Conservation (phyloP, 2,329 filamentous ascomycete genomes). For the Talaromyces atroroseus region DNA sequence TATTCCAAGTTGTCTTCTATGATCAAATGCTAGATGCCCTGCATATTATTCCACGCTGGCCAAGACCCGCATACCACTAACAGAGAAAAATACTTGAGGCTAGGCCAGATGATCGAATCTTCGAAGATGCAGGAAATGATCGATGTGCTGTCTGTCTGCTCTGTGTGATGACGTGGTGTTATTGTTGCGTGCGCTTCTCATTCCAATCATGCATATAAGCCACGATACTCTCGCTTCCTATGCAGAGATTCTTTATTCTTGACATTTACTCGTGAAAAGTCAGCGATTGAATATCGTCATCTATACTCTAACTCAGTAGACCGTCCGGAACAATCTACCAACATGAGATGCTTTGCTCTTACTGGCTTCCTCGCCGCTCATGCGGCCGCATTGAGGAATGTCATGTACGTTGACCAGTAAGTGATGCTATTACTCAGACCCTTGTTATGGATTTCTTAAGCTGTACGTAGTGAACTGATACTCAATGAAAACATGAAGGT, state of each 20-base stretch:
- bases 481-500: slow-evolving; percentile 29
- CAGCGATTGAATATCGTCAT: background rate
- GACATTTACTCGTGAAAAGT: background rate
- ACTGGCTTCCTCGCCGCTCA: slow-evolving; percentile 28
- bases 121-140: background rate
- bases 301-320: background rate
- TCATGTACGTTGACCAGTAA: slow-evolving; percentile 47
- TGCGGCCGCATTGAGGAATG: slow-evolving; percentile 27
- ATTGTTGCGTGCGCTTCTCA: background rate
- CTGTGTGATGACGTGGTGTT: background rate
- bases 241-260: background rate
- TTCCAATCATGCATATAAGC: slow-evolving; percentile 1
- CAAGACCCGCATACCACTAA: background rate
- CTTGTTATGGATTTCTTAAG: background rate
- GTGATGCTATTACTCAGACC: slow-evolving; percentile 15
- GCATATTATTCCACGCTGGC: background rate
- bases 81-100: too few relatives aligned
- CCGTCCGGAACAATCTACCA: background rate
- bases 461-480: slow-evolving; percentile 5
- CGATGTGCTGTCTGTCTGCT: background rate
- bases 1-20: background rate
- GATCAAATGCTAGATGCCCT: background rate
- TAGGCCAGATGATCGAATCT: background rate
- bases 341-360: slow-evolving; percentile 24
- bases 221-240: background rate